Conservation (phyloP, 768 basidiomycete species). For the Gautieria morchelliformis region DNA sequence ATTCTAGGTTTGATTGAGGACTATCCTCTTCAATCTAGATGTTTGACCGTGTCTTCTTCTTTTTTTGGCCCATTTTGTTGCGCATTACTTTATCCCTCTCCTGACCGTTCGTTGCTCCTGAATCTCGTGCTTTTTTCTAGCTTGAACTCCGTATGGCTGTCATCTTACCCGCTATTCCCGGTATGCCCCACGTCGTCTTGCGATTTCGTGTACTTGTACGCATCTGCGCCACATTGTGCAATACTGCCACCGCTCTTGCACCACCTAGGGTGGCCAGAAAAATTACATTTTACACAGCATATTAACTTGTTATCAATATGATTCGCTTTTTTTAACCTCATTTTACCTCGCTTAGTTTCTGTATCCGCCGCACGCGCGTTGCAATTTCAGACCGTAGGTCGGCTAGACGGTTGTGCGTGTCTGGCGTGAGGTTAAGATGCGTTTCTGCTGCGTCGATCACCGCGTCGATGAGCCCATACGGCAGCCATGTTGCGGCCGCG, state of each 20-base stretch:
- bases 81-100: neutral
- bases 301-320: neutral
- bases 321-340: neutral
- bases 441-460: constrained; percentile 57
- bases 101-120: neutral
- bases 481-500: constrained; percentile 63
- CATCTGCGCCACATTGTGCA: neutral
- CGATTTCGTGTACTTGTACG: neutral
- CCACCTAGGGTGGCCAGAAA: neutral
- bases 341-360: constrained; percentile 40
- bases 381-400: constrained; percentile 51
- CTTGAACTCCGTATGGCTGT: neutral
- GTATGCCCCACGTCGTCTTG: neutral
- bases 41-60: neutral
- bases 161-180: neutral
- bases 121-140: neutral
- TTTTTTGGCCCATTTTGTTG: neutral
- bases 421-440: constrained; percentile 35
- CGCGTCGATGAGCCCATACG: constrained; percentile 78
- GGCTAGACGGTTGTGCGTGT: constrained; percentile 30
- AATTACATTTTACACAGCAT: neutral
- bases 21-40: no score
- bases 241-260: neutral
- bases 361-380: constrained; percentile 57
- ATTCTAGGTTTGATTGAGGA: no score